Evolutionary conservation across 1,139 yeast genomes (phyloP).

Genomic region (Candida sp.): DNA sequence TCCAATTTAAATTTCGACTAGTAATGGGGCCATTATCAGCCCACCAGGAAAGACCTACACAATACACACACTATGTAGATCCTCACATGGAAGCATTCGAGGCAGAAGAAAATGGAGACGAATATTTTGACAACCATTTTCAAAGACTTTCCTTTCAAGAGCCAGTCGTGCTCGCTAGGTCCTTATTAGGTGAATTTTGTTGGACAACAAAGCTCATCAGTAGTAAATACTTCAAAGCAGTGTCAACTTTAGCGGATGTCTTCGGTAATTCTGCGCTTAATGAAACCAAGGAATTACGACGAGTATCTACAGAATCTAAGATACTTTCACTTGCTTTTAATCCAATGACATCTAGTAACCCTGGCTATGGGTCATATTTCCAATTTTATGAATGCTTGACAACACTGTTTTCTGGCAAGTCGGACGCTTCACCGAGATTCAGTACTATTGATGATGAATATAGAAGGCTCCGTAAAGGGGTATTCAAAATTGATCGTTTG

Average conservation of each 20-base stretch:
- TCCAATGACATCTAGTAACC: constrained; percentile 35
- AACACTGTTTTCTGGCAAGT: constrained; percentile 8
- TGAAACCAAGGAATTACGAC: constrained; percentile 20
- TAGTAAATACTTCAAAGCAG: constrained; percentile 43
- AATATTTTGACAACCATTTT: constrained; percentile 11
- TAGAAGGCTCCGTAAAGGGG: constrained; percentile 27
- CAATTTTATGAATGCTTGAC: constrained; percentile 36
- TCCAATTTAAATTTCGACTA: constrained; percentile 29
- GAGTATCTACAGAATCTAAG: constrained; percentile 33
- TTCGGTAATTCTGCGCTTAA: constrained; percentile 42
- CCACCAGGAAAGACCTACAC: constrained; percentile 11
- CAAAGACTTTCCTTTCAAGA: constrained; percentile 18
- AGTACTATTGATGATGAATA: constrained; percentile 36
- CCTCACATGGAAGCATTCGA: constrained; percentile 25
- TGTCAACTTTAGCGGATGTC: constrained; percentile 43
- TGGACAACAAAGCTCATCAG: constrained; percentile 52
- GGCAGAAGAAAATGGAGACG: not conserved
- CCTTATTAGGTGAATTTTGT: constrained; percentile 45
- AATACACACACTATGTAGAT: constrained; percentile 23
- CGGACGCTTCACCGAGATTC: constrained; percentile 9
- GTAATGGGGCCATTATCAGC: constrained; percentile 25
- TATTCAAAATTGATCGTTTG: constrained; percentile 5
- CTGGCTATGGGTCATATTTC: constrained; percentile 45
- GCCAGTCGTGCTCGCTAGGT: constrained; percentile 24
- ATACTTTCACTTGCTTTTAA: constrained; percentile 33